Evolutionary conservation across 345 rosid genomes (phyloP), one percentile per base, ranked within the genome.

Genomic region (Euphorbia lathyris): DNA sequence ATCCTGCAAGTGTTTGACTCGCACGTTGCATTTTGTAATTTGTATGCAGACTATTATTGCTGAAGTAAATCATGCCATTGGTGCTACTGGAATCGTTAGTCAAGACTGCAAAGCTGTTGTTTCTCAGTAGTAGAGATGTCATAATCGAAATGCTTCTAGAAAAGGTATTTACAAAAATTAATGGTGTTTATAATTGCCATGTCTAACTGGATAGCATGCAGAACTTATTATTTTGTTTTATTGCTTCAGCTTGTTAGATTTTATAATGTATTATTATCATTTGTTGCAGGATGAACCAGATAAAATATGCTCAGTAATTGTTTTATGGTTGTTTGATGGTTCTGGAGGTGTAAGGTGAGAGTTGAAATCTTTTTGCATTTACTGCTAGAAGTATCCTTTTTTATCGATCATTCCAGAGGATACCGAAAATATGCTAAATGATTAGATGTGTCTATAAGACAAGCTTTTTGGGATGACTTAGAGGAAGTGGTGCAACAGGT

Each of bases 41-140:
- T 23, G n/a, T 43, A 50, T 69, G 47, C 77, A 92, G 97, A 72
- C 81, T 48, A 65, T 92, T 58, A 84, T 92, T 77, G 72, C 96
- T 43, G 88, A 87, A 86, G 88, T 88, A 72, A 92, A 92, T 76
- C 90, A 83, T 74, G 97, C 90, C 62, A 92, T 92, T 68, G 97
- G 96, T 77, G 93, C 97, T 17, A 70, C 84, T 50, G 97, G 96
- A 60, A 56, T 89, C 53, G 84, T 78, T 47, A 90, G 93, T 87
- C 90, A 78, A 32, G 90, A 92, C 64, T 88, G 97, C 85, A 88
- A 88, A 78, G 47, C 82, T 4, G 80, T 92, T 43, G 87, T 89
- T 73, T 79, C 78, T 48, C 81, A 86, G 66, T 92, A 89, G n/a
- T 57, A 96, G 97, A 38, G 83, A 87, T 75, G 82, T 85, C 76